Base-by-base conservation (phyloP, 2,329 filamentous ascomycete species). In the Trichoderma sp. region DNA sequence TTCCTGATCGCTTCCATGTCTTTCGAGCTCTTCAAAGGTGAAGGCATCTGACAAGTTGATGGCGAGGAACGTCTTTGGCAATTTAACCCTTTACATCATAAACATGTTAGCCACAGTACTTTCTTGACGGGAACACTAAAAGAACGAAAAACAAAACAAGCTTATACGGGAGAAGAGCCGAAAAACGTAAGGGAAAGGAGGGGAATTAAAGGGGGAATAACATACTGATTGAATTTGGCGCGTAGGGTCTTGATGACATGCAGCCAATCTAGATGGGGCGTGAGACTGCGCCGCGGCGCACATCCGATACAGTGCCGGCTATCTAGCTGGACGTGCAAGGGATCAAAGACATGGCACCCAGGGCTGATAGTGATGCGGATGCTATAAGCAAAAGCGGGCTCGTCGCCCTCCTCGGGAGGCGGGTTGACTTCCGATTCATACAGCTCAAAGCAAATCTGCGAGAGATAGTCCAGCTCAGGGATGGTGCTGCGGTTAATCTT, bases 401-500 rank as follows among this genome's bases (percentile, higher is more conserved):
- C 89, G 73, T 91, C 89, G 26, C 76, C 75, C 4, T 75, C 76
- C 78, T 86, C 79, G 72, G 79, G 76, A 11, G 84, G 77, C 20
- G 83, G 80, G 77, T 89, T 90, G 74, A 94, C 95, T 81, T 96
- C 93, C 17, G 94, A 95, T 81, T 99, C 96, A 82, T 99, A 99
- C 32, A 99, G 87, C 84, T 99, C 96, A 76, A 99, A 99, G 81
- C 94, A 97, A 79, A 99, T 98, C 79, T 98, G 96, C 8, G 93
- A 97, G 32, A 99, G 89, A 80, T 99, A 99, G 81, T 99, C 96
- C 39, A 99, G 90, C 82, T 99, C 96, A 0, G 96, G 96, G 74
- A 99, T 99, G 53, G 93, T 94, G 77, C 94, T 95, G 47, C 97
- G 92, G 76, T 94, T 92, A 78, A 99, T 98, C 84, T 99, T 99